These are phyloP conservation scores for Monosporascus sp. DNA, from an alignment of 2,329 filamentous ascomycete genomes.

Conservation along the genomic window DNA sequence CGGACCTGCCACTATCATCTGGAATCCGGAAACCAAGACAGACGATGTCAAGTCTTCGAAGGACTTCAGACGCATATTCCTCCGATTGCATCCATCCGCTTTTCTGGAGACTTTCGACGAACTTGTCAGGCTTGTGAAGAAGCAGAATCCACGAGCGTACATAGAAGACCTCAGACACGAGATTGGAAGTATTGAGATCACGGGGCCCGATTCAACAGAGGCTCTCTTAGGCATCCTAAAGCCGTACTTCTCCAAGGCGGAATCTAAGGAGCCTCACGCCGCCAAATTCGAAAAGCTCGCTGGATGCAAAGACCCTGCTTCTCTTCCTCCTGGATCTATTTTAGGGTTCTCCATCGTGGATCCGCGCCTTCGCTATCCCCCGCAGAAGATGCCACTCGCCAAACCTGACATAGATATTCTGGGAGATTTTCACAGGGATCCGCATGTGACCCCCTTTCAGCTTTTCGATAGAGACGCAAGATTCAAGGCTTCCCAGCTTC, in stretches of 20 bases:
- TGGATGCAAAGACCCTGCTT: conserved; percentile 61
- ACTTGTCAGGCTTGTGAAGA: conserved; percentile 51
- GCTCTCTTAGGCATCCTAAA: conserved; percentile 65
- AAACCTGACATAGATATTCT: conserved; percentile 15
- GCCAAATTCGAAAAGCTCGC: conserved; percentile 46
- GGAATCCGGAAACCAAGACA: conserved; percentile 50
- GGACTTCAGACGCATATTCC: conserved; percentile 46
- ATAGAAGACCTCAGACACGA: conserved; percentile 68
- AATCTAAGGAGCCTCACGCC: conserved; percentile 35
- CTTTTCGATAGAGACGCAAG: conserved; percentile 68
- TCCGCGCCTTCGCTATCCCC: conserved; percentile 74
- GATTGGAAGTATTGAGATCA: conserved; percentile 53
- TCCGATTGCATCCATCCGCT: conserved; percentile 78
- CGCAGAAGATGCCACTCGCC: conserved; percentile 46
- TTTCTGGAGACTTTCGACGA: conserved; percentile 66
- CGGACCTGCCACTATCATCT: conserved; percentile 68
- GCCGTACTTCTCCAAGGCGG: conserved; percentile 35
- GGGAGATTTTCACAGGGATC: conserved; percentile 59
- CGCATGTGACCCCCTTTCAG: conserved; percentile 36
- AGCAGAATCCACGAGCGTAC: conserved; percentile 55
- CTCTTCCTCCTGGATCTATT: conserved; percentile 64
- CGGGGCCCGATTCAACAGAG: conserved; percentile 71
- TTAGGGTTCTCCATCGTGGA: conserved; percentile 72
- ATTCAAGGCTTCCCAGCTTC: conserved; percentile 57
- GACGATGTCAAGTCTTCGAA: conserved; percentile 13